These are phyloP conservation scores for Coemansia sp. DNA, from an alignment of 192 early-diverging fungal genomes.

Conservation along the genomic window DNA sequence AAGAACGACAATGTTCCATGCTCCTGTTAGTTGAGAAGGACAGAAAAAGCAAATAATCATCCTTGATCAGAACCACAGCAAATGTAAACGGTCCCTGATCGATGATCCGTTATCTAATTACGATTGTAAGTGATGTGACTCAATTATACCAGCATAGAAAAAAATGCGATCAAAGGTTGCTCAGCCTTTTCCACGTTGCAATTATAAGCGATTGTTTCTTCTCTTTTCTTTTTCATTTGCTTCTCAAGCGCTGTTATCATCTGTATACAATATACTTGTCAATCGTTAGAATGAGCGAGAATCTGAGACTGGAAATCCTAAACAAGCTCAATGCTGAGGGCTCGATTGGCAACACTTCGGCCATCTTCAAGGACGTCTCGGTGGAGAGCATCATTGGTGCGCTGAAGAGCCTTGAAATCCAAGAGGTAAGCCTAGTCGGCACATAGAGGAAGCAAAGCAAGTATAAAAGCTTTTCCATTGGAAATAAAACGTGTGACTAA, in stretches of 20 bases:
- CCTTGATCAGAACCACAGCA: neutral
- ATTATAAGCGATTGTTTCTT: neutral
- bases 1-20: neutral
- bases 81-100: neutral
- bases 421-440: conserved; percentile 67
- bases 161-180: too few species aligned
- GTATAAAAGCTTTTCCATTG: neutral
- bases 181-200: too few species aligned
- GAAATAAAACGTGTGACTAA: neutral
- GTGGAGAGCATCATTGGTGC: conserved; percentile 78
- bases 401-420: conserved; percentile 78
- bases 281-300: conserved; percentile 40
- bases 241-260: neutral
- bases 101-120: too few species aligned
- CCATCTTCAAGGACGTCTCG: conserved; percentile 59
- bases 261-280: neutral
- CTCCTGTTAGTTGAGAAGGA: neutral
- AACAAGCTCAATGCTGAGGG: conserved; percentile 67
- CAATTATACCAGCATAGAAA: too few species aligned
- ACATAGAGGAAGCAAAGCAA: neutral
- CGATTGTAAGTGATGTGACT: too few species aligned
- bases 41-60: too few species aligned
- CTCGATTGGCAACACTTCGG: conserved; percentile 69
- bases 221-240: conserved; percentile 3
- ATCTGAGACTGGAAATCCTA: conserved; percentile 46